Evolutionary conservation across 2,329 filamentous ascomycete genomes (phyloP), one percentile per base, ranked within the genome.

Genomic region (Sporothrix curviconia): DNA sequence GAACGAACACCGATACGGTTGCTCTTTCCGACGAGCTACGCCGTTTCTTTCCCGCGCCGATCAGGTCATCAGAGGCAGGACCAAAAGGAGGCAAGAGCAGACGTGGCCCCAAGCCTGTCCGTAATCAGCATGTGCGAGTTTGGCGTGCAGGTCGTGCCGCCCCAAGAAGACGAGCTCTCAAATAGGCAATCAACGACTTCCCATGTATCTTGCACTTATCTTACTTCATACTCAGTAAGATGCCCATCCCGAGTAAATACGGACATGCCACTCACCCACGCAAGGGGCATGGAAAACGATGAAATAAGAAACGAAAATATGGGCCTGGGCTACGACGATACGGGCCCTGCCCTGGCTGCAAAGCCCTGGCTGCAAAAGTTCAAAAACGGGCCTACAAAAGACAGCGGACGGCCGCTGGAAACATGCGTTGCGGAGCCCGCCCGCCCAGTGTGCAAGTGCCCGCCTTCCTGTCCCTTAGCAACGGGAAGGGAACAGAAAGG

Each of bases 401-500:
- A 39, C 19, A 32, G 32, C 11, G 32, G 15, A 51, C 8, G 36
- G 44, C 24, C 47, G 47, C 34, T 51, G 47, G 24, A 51, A 9
- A 19, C 37, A 34, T 32, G 32, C 34, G 14, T 22, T 51, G 47
- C 36, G 46, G 32, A 39, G 34, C n/a, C 32, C 12, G 46, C 17
- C 30, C 46, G n/a, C n/a, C n/a, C n/a, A n/a, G n/a, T n/a, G n/a
- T n/a, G n/a, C n/a, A 36, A 46, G 46, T 50, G 46, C 25, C 46
- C 46, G 46, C 19, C 34, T 52, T 44, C 22, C 46, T 57, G 55
- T 22, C 28, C 34, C 37, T 37, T 34, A 54, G 55, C 52, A 59
- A 60, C 49, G 57, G 55, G 37, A 55, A 56, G 17, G 47, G n/a
- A n/a, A n/a, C n/a, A n/a, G 28, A 39, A 55, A 53, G 19, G 24